Base-by-base conservation (phyloP, 345 rosid genomes). In the Stellera chamaejasme region DNA sequence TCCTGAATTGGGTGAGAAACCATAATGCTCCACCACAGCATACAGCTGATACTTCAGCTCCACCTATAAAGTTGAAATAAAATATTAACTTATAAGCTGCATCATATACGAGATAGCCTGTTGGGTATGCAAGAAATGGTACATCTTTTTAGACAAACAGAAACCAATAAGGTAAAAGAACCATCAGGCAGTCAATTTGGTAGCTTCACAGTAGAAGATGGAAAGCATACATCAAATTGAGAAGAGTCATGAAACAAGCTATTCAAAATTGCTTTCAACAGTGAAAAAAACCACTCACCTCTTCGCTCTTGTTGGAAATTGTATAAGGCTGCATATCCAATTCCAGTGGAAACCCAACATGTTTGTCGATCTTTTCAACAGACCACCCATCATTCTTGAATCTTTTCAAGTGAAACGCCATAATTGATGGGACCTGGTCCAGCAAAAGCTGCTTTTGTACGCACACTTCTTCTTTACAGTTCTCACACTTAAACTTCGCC, bases 381-480 rank as follows among this genome's bases (percentile, higher is more conserved):
- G 10, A 70, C 11, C 36, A 23, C n/a, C 93, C 96, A 68, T 80
- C 82, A 50, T 59, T 76, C 69, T 90, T 90, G 79, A 94, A 94
- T 70, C 96, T 84, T 75, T 94, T 94, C 58, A 94, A 71, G 70
- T 85, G 95, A 58, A 94, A 77, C 63, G 83, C 68, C 48, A 84
- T 90, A 72, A 90, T 70, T 44, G 65, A 45, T 45, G 99, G 95
- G 41, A 72, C 78, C 65, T 67, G 76, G 44, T 83, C 92, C 62
- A 94, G 69, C 76, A 75, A 62, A 64, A 94, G 88, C 57, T 83
- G 95, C 66, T 90, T 94, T 75, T 82, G 90, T 77, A 72, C 75
- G 0, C 79, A 66, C 19, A 82, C 95, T 64, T 76, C 72, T 60
- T 74, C 72, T 25, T 83, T 67, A 77, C 99, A 94, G 8, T 61